These are phyloP conservation scores for Thalassia testudinum DNA, from an alignment of 116 monocot genomes.

Conservation along the genomic window DNA sequence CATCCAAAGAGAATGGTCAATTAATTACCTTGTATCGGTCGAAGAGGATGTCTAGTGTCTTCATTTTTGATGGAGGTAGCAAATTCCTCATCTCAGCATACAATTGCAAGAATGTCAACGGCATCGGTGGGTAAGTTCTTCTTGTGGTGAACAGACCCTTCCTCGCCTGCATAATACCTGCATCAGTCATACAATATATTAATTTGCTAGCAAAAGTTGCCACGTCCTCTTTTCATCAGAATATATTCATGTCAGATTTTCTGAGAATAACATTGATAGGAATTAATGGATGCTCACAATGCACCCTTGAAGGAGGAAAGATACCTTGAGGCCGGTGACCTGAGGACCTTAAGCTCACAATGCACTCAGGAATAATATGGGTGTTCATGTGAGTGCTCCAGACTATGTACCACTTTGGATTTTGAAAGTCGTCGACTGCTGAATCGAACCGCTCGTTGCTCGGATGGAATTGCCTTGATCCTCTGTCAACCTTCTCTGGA, in stretches of 20 bases:
- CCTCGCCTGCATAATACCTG: too few relatives aligned
- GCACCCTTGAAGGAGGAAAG: not conserved
- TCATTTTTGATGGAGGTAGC: slow-evolving; percentile 18
- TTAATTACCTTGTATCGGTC: slow-evolving; percentile 30
- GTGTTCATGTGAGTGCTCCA: slow-evolving; percentile 67
- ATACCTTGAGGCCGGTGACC: slow-evolving; percentile 2
- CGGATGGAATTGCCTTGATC: slow-evolving; percentile 34
- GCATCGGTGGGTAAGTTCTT: not conserved
- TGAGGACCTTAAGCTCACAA: slow-evolving; percentile 55
- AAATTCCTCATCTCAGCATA: slow-evolving; percentile 26
- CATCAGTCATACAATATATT: not conserved
- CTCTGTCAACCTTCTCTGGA: slow-evolving; percentile 26
- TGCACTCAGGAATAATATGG: slow-evolving; percentile 44
- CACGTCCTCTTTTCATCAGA: too few relatives aligned
- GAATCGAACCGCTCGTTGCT: slow-evolving; percentile 42
- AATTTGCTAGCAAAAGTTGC: too few relatives aligned
- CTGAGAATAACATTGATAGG: not conserved
- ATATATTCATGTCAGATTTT: too few relatives aligned
- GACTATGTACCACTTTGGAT: slow-evolving; percentile 46
- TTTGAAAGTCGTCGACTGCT: slow-evolving; percentile 34
- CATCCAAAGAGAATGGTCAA: not conserved
- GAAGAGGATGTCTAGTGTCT: slow-evolving; percentile 20
- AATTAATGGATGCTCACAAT: not conserved
- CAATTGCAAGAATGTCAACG: slow-evolving; percentile 21
- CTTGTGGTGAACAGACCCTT: not conserved